Evolutionary conservation across 2,329 filamentous ascomycete genomes (phyloP), one percentile per base, ranked within the genome.

Genomic region (Lasiodiplodia sp.): DNA sequence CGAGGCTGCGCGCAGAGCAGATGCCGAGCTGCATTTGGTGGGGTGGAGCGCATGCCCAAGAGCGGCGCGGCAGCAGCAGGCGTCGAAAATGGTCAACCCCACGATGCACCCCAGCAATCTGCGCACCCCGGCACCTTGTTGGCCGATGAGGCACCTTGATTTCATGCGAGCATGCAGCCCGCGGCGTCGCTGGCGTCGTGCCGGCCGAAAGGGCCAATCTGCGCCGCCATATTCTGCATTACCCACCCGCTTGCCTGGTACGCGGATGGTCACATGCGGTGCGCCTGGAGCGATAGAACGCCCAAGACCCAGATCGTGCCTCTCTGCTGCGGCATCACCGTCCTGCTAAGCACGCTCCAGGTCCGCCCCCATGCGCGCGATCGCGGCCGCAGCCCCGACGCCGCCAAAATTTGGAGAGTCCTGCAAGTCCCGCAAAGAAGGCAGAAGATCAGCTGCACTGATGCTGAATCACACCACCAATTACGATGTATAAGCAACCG

Each of bases 391-490:
- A n/a, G 25, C 14, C 25, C 53, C 53, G n/a, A 56, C 11, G 23
- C 14, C 21, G 37, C 31, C 16, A 23, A n/a, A 38, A 57, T 34
- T 31, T 25, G 23, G 38, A 4, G 38, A 28, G 16, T 7, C 6
- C 37, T 44, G 37, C n/a, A 16, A 23, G 38, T 21, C 4, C 16
- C 38, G 58, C 18, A n/a, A 49, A 18, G 25, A 37, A 44, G 40
- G 44, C 18, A 37, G 60, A 4, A 37, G 60, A 64, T 64, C 60
- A 47, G 12, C 47, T 38, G 47, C 47, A 52, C 57, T n/a, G 57
- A 47, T 62, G 57, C 57, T 31, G 57, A n/a, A 14, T 64, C 60
- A 64, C 60, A 52, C 60, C 60, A 52, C 60, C 28, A 16, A 25
- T 62, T 18, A n/a, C 44, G 60, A 64, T 64, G 60, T 14, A 40